Evolutionary conservation across 2,329 filamentous ascomycete genomes (phyloP).

Genomic region (Colletotrichum graminicola): DNA sequence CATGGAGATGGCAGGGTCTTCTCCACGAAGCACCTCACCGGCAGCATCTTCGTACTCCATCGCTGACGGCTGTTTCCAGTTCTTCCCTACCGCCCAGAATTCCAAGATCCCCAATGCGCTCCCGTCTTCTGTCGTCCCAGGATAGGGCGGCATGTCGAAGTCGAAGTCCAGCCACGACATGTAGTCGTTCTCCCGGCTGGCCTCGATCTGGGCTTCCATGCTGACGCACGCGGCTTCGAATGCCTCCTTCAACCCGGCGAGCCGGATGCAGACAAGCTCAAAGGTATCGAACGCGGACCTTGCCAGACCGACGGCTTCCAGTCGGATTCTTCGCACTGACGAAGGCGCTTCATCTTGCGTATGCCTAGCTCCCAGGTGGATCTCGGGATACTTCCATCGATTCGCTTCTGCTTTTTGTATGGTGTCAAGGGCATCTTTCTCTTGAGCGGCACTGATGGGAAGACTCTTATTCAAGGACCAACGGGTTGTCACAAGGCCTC

Average conservation of each 20-base stretch:
- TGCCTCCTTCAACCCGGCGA: neutral
- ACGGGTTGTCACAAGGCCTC: neutral
- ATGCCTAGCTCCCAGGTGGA: neutral
- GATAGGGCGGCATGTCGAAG: constrained; percentile 27
- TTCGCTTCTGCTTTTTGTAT: neutral
- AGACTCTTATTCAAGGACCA: neutral
- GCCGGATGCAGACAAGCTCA: neutral
- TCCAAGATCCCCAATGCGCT: neutral
- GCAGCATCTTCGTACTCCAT: neutral
- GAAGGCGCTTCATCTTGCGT: neutral
- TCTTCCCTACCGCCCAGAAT: neutral
- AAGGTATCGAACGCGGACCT: neutral
- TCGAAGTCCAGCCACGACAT: constrained; percentile 29
- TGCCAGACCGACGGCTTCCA: neutral
- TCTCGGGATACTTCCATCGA: neutral
- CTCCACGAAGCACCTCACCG: neutral
- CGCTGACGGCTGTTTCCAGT: neutral
- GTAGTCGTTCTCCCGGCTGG: neutral
- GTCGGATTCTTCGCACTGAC: neutral
- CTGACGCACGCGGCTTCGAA: neutral
- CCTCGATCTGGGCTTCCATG: constrained; percentile 5
- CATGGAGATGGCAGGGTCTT: neutral
- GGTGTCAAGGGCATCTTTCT: neutral
- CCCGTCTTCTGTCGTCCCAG: neutral
- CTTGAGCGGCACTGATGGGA: neutral